phyloP scores from a whole-genome alignment of 2,329 filamentous ascomycete species.

The Cercospora beticola region DNA sequence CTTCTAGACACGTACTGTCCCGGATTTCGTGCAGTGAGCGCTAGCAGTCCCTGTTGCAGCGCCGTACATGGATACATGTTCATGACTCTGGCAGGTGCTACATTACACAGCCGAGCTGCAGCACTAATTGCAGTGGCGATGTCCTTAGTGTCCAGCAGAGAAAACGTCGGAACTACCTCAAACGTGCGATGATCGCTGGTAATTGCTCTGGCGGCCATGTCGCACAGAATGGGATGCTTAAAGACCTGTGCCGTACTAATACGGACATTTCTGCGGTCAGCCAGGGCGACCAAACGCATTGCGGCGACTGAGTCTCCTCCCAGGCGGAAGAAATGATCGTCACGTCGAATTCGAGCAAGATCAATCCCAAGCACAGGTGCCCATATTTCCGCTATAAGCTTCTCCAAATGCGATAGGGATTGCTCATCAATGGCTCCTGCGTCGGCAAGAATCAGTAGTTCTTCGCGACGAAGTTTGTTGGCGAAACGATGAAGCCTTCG shows the following conservation, averaged over 20 bases:
- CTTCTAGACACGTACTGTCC: slow-evolving; percentile 54
- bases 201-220: slow-evolving; percentile 1
- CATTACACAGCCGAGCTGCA: slow-evolving; percentile 13
- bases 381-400: slow-evolving; percentile 37
- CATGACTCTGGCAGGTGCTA: slow-evolving; percentile 37
- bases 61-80: slow-evolving; percentile 51
- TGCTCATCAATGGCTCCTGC: not conserved
- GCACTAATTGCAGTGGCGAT: not conserved
- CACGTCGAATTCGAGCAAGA: slow-evolving; percentile 2
- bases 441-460: not conserved
- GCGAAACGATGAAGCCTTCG: slow-evolving; percentile 17
- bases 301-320: slow-evolving; percentile 50
- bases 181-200: not conserved
- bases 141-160: not conserved
- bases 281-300: slow-evolving; percentile 45
- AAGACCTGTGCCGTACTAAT: slow-evolving; percentile 6
- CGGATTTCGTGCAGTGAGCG: slow-evolving; percentile 52
- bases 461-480: not conserved
- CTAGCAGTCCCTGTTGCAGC: slow-evolving; percentile 44
- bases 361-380: not conserved
- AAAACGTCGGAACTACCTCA: slow-evolving; percentile 2
- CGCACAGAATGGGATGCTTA: not conserved
- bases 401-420: not conserved
- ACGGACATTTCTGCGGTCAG: slow-evolving; percentile 17
- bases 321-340: slow-evolving; percentile 47